These are phyloP conservation scores for Fraxinus paxiana DNA, from an alignment of 305 asterid species.

Conservation along the genomic window DNA sequence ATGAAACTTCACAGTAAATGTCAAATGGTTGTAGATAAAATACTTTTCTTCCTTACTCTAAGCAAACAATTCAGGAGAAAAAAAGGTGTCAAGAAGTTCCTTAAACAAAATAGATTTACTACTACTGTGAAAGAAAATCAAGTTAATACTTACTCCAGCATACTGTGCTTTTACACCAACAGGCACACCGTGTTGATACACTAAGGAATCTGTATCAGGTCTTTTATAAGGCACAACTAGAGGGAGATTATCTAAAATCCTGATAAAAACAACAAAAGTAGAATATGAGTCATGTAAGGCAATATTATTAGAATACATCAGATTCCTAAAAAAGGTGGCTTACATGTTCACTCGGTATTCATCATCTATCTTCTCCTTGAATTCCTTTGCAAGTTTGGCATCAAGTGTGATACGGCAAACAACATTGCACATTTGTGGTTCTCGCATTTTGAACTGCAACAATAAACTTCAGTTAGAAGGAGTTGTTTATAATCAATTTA, in stretches of 20 bases:
- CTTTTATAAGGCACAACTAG: conserved; percentile 3
- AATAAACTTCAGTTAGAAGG: background rate
- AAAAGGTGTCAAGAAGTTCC: background rate
- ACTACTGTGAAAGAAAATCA: background rate
- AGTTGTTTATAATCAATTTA: background rate
- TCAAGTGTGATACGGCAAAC: conserved; percentile 33
- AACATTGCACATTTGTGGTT: conserved; percentile 42
- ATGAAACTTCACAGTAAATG: conserved; percentile 31
- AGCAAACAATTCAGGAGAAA: background rate
- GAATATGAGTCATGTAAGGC: background rate
- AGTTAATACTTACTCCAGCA: conserved; percentile 16
- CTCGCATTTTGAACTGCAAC: conserved; percentile 32
- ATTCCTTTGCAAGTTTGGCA: conserved; percentile 44
- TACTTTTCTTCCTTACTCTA: conserved; percentile 28
- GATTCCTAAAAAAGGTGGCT: conserved; percentile 13
- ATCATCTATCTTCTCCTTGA: conserved; percentile 49
- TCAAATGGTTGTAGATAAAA: conserved; percentile 30
- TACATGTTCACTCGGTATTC: conserved; percentile 49
- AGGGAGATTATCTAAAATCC: conserved; percentile 15
- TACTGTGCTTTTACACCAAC: conserved; percentile 10
- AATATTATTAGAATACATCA: background rate
- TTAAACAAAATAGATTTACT: background rate
- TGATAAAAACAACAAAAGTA: background rate
- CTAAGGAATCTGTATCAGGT: background rate
- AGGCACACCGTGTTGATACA: conserved; percentile 9